phyloP scores from a whole-genome alignment of 2,329 filamentous ascomycete genomes.

The Colletotrichum eremochloae region DNA sequence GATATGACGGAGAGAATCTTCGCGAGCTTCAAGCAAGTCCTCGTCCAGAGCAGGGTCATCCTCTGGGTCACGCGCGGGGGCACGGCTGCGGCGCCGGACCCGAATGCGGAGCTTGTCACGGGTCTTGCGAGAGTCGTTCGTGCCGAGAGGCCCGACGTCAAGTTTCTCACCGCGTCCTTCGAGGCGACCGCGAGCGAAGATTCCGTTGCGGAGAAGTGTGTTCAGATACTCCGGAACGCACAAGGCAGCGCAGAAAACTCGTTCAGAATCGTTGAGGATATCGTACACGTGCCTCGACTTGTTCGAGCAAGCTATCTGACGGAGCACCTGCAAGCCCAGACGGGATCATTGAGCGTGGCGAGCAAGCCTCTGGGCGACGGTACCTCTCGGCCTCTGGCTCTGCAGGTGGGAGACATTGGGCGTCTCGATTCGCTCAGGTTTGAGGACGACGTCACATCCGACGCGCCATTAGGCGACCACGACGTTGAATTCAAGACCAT shows the following conservation, averaged over 20 bases:
- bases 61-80: constrained; percentile 36
- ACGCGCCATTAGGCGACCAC: constrained; percentile 48
- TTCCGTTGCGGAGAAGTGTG: constrained; percentile 27
- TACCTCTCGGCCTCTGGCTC: constrained; percentile 45
- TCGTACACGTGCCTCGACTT: constrained; percentile 27
- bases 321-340: constrained; percentile 39
- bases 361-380: constrained; percentile 4
- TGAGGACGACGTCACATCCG: constrained; percentile 44
- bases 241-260: constrained; percentile 13
- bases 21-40: constrained; percentile 42
- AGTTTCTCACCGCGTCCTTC: constrained; percentile 44
- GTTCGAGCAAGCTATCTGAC: constrained; percentile 31
- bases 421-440: constrained; percentile 46
- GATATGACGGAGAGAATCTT: constrained; percentile 43
- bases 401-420: constrained; percentile 50
- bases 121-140: constrained; percentile 46
- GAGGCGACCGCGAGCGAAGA: constrained; percentile 27
- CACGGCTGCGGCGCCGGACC: constrained; percentile 26
- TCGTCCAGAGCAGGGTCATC: constrained; percentile 42
- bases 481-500: constrained; percentile 58
- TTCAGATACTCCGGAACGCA: neutral
- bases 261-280: constrained; percentile 10
- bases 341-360: constrained; percentile 25
- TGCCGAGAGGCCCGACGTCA: constrained; percentile 40
- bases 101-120: constrained; percentile 44